A percentile compares a stretch with the other conserved stretches of the same genome.
Conservation (phyloP, 2,329 filamentous ascomycete species). For the Sodiomyces alkalinus region DNA sequence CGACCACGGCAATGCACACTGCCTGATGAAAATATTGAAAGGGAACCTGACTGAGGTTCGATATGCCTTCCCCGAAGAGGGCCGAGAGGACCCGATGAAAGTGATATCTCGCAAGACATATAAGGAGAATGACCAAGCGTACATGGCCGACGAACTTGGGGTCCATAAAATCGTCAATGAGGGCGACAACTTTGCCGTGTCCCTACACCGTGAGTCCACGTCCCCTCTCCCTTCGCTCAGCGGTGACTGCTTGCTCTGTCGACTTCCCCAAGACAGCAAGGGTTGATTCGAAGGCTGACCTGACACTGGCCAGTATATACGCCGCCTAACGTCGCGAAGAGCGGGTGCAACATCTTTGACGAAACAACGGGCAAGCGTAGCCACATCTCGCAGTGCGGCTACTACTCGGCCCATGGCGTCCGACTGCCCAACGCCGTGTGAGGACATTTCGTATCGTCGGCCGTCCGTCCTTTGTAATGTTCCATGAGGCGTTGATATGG, state of each 20-base stretch:
- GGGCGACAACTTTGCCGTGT: conserved; percentile 63
- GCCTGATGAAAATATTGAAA: conserved; percentile 78
- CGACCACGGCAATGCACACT: conserved; percentile 79
- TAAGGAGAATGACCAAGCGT: conserved; percentile 59
- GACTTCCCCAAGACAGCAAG: no score
- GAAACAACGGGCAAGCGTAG: conserved; percentile 57
- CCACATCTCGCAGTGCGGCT: conserved; percentile 55
- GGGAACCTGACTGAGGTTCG: conserved; percentile 69
- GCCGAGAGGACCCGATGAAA: conserved; percentile 11
- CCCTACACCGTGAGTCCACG: conserved; percentile 42
- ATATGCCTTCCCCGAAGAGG: conserved; percentile 52
- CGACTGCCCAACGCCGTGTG: conserved; percentile 23
- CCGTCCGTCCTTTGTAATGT: no score
- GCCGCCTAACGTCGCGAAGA: conserved; percentile 73
- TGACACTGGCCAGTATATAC: conserved; percentile 48
- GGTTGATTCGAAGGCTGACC: no score
- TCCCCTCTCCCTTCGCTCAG: neutral
- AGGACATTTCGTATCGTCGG: no score
- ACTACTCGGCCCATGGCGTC: conserved; percentile 49
- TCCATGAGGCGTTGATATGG: no score
- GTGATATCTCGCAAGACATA: conserved; percentile 55
- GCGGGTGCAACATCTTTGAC: conserved; percentile 72
- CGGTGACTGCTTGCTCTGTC: neutral
- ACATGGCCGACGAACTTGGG: conserved; percentile 84
- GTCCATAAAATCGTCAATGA: conserved; percentile 72